Percentiles rank a stretch among this genome's conserved stretches.
These are phyloP conservation scores for Fusarium begoniae DNA, from an alignment of 2,329 filamentous ascomycete genomes.

Conservation along the genomic window DNA sequence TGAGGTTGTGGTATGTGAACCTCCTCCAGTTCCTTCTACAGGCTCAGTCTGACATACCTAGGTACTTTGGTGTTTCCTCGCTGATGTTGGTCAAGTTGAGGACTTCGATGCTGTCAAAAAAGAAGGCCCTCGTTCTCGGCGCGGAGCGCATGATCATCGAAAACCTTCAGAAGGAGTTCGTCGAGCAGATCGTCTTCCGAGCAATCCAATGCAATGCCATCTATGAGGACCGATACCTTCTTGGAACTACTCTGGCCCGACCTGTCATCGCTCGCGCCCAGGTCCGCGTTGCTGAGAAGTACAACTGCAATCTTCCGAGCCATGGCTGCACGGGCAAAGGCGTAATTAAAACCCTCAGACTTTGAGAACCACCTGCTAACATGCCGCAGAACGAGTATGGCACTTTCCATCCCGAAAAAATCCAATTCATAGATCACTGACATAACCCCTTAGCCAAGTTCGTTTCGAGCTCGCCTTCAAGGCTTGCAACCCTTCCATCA, in stretches of 20 bases:
- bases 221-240: conserved; percentile 51
- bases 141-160: conserved; percentile 58
- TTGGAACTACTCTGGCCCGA: conserved; percentile 67
- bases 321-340: conserved; percentile 71
- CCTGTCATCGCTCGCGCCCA: conserved; percentile 70
- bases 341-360: conserved; percentile 47
- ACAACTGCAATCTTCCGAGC: conserved; percentile 53
- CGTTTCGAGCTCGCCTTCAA: conserved; percentile 51
- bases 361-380: background rate
- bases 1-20: conserved; percentile 21
- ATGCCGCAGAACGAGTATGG: conserved; percentile 43
- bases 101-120: conserved; percentile 74
- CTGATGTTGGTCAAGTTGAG: conserved; percentile 74
- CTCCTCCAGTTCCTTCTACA: background rate
- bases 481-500: conserved; percentile 67
- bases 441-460: conserved; percentile 45
- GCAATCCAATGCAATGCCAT: conserved; percentile 68
- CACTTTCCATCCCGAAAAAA: background rate
- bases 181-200: conserved; percentile 79
- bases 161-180: conserved; percentile 75
- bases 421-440: background rate
- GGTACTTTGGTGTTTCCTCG: conserved; percentile 54
- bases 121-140: conserved; percentile 65
- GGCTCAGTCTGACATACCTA: conserved; percentile 3
- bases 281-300: conserved; percentile 47